Evolutionary conservation across 768 basidiomycete genomes (phyloP).

Genomic region (Calvatia gigantea): DNA sequence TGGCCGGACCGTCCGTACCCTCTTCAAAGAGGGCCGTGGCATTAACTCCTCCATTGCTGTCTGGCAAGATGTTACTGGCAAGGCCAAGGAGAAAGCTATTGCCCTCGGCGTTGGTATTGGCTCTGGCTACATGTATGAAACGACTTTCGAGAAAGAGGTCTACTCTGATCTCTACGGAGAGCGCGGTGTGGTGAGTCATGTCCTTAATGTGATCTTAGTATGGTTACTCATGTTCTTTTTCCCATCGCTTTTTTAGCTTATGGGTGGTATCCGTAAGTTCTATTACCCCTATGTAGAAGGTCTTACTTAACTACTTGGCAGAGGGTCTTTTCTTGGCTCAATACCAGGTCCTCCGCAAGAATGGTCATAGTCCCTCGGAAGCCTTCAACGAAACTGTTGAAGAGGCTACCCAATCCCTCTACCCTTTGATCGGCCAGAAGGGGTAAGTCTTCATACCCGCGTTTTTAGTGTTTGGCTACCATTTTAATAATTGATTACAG

Average conservation of each 20-base stretch:
- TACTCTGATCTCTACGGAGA: constrained; percentile 99
- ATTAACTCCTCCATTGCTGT: constrained; percentile 95
- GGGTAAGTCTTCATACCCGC: constrained; percentile 49
- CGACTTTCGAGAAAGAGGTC: constrained; percentile 99
- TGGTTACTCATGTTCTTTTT: constrained; percentile 11
- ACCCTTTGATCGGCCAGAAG: constrained; percentile 93
- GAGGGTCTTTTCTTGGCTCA: constrained; percentile 99
- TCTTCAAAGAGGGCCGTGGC: constrained; percentile 99
- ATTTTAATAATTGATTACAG: constrained; percentile 34
- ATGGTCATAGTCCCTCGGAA: constrained; percentile 96
- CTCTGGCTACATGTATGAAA: constrained; percentile 98
- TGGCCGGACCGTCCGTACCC: constrained; percentile 96
- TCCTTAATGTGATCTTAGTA: background rate
- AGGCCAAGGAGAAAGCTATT: constrained; percentile 95
- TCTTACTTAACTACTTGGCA: constrained; percentile 23
- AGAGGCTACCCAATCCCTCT: constrained; percentile 99
- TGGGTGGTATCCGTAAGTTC: constrained; percentile 89
- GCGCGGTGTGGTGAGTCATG: constrained; percentile 88
- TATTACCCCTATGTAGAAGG: background rate
- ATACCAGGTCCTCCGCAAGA: constrained; percentile 95
- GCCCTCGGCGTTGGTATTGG: constrained; percentile 94
- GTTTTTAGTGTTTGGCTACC: background rate
- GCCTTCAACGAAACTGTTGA: constrained; percentile 99
- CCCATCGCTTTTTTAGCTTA: constrained; percentile 56
- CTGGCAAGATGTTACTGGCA: constrained; percentile 96